Percentiles rank a stretch among this genome's conserved stretches.
Conservation (phyloP, 2,329 filamentous ascomycete species). For the Beauveria australis region DNA sequence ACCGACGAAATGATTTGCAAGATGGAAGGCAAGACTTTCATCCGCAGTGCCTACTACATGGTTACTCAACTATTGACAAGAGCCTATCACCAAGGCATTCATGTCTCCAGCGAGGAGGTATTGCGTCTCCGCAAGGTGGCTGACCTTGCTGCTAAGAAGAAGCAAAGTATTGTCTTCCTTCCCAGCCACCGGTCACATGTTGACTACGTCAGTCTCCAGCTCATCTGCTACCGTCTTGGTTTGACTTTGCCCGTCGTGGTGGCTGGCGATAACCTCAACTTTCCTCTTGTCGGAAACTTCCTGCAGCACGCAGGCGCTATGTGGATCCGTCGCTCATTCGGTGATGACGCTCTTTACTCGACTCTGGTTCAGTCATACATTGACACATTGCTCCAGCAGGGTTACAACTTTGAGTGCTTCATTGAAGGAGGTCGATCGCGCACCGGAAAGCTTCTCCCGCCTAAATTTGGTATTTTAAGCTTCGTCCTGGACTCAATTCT, state of each 20-base stretch:
- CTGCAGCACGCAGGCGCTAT: slow-evolving; percentile 94
- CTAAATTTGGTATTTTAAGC: slow-evolving; percentile 90
- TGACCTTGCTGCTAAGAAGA: slow-evolving; percentile 71
- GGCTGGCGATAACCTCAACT: slow-evolving; percentile 92
- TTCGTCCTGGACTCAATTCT: slow-evolving; percentile 88
- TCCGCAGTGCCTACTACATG: slow-evolving; percentile 85
- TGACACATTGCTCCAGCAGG: slow-evolving; percentile 80
- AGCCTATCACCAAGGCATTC: slow-evolving; percentile 94
- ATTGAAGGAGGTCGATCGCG: slow-evolving; percentile 90
- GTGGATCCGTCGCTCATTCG: slow-evolving; percentile 91
- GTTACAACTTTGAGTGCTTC: slow-evolving; percentile 95
- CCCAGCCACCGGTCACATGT: slow-evolving; percentile 93
- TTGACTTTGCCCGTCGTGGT: slow-evolving; percentile 86
- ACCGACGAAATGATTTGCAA: slow-evolving; percentile 98
- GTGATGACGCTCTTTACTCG: slow-evolving; percentile 81
- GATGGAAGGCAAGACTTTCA: slow-evolving; percentile 91
- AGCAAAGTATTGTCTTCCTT: slow-evolving; percentile 92
- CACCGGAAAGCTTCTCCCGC: slow-evolving; percentile 86
- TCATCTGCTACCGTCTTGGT: slow-evolving; percentile 91
- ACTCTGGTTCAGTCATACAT: slow-evolving; percentile 96
- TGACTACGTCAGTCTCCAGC: slow-evolving; percentile 88
- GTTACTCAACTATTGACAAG: slow-evolving; percentile 79
- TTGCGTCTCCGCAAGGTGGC: slow-evolving; percentile 74
- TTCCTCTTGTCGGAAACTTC: slow-evolving; percentile 82
- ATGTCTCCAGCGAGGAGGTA: slow-evolving; percentile 92